phyloP scores from a whole-genome alignment of 139 green algal genomes.

The Tetraselmis chui region DNA sequence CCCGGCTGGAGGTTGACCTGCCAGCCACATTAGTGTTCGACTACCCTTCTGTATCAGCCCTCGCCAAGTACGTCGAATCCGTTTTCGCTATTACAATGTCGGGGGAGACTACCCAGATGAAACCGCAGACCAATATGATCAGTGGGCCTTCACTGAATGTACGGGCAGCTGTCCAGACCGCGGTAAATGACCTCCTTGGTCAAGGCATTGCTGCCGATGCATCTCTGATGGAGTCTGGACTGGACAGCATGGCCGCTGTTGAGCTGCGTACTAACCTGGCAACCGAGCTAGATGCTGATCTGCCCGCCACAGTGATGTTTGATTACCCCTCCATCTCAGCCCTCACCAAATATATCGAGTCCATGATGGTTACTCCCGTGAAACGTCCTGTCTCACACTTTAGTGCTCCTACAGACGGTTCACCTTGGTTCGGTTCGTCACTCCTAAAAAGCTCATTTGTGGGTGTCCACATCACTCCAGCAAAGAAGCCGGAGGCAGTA shows the following conservation, averaged over 20 bases:
- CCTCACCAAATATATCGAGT: background rate
- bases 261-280: constrained; percentile 46
- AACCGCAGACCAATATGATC: no score
- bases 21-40: constrained; percentile 64
- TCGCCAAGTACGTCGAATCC: constrained; percentile 20
- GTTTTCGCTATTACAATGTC: no score
- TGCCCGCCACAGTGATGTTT: constrained; percentile 71
- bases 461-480: background rate
- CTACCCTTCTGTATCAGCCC: constrained; percentile 52
- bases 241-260: constrained; percentile 67
- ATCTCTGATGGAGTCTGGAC: constrained; percentile 59
- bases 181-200: constrained; percentile 17
- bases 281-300: constrained; percentile 41
- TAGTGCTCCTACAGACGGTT: background rate
- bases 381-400: background rate
- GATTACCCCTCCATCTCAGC: constrained; percentile 60
- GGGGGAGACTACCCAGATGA: no score
- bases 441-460: no score
- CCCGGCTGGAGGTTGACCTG: constrained; percentile 22
- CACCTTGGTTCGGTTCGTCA: background rate
- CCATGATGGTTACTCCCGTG: background rate
- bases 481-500: background rate
- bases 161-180: no score
- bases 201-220: constrained; percentile 21
- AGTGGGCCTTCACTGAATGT: no score